A percentile compares a stretch with the other conserved stretches of the same genome.
Evolutionary conservation across 768 basidiomycete genomes (phyloP).

Genomic region (Daedaleopsis nitida): DNA sequence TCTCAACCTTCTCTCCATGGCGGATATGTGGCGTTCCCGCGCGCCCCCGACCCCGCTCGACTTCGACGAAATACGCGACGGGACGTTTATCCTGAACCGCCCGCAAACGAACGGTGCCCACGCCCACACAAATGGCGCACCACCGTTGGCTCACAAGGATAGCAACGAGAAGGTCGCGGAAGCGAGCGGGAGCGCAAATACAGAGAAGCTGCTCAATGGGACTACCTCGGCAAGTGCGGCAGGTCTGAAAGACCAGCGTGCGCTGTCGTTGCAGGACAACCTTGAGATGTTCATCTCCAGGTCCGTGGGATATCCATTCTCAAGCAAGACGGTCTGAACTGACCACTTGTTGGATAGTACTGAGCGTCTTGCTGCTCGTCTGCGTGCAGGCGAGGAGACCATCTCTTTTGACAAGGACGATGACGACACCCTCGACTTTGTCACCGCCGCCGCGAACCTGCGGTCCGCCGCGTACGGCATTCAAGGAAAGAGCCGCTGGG

Average conservation of each 20-base stretch:
- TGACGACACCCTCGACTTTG: conserved; percentile 95
- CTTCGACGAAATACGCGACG: conserved; percentile 72
- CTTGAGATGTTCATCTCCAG: conserved; percentile 83
- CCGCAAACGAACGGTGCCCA: conserved; percentile 18
- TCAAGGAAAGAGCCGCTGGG: conserved; percentile 87
- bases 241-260: conserved; percentile 80
- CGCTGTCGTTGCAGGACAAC: conserved; percentile 78
- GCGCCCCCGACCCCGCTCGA: conserved; percentile 85
- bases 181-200: conserved; percentile 22
- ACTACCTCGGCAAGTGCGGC: conserved; percentile 11
- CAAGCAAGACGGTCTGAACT: background rate
- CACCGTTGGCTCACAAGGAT: conserved; percentile 14
- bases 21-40: conserved; percentile 95
- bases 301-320: conserved; percentile 39
- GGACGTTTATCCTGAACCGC: conserved; percentile 51
- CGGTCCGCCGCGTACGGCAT: conserved; percentile 92
- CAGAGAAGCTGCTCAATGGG: conserved; percentile 24
- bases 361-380: conserved; percentile 71
- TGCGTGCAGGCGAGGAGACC: conserved; percentile 64
- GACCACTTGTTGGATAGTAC: conserved; percentile 49
- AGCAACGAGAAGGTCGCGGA: conserved; percentile 10
- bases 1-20: conserved; percentile 85
- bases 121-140: background rate
- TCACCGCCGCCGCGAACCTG: conserved; percentile 92
- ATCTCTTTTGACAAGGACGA: conserved; percentile 98